A percentile compares a stretch with the other conserved stretches of the same genome.
Evolutionary conservation across 208 protist species (phyloP).

Genomic region (Crithidia sp.): DNA sequence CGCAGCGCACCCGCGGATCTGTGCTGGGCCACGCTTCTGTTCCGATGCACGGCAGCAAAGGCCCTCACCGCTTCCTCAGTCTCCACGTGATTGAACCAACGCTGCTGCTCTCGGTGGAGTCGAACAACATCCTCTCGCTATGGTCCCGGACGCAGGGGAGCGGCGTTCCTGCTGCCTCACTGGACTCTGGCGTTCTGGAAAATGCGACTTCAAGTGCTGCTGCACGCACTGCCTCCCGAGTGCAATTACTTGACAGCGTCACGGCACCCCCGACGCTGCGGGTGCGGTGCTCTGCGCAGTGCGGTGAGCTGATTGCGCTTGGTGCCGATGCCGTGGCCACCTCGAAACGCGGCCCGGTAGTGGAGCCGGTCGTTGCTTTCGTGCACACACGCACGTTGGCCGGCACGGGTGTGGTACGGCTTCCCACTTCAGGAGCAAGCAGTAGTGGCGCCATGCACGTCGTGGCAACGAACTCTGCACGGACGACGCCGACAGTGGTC

Average conservation of each 20-base stretch:
- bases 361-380: constrained; percentile 41
- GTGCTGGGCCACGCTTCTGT: background rate
- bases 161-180: background rate
- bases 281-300: constrained; percentile 28
- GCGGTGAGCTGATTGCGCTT: constrained; percentile 29
- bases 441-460: background rate
- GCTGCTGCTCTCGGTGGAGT: constrained; percentile 35
- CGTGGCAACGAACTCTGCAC: background rate
- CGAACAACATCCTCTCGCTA: constrained; percentile 40
- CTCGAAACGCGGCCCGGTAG: background rate
- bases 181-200: background rate
- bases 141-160: constrained; percentile 24
- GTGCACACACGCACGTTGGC: constrained; percentile 32
- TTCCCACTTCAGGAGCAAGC: constrained; percentile 10
- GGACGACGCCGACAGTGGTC: background rate
- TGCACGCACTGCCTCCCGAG: background rate
- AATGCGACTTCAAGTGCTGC: background rate
- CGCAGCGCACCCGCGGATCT: constrained; percentile 6
- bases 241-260: constrained; percentile 10
- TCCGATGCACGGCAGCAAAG: background rate
- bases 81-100: constrained; percentile 16
- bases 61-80: constrained; percentile 30
- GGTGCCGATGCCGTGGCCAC: constrained; percentile 31
- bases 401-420: constrained; percentile 35
- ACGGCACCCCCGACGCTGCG: constrained; percentile 25